Evolutionary conservation across 2,329 filamentous ascomycete species (phyloP).

Genomic region (Stemphylium beticola): DNA sequence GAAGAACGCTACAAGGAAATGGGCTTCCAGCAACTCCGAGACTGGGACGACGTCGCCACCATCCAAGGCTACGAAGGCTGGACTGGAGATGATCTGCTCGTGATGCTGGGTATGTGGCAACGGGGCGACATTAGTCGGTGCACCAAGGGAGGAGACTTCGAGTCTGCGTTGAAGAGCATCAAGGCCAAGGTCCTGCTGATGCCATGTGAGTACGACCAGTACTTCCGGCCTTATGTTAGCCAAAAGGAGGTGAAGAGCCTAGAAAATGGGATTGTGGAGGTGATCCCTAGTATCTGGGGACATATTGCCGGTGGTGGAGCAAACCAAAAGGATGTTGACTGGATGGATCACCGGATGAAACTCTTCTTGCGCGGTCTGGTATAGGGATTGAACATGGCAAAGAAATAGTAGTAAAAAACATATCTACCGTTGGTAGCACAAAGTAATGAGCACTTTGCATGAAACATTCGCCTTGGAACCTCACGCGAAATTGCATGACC

Average conservation of each 20-base stretch:
- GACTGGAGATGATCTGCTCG: constrained; percentile 49
- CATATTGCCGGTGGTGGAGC: constrained; percentile 51
- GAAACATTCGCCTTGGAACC: neutral
- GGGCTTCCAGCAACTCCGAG: constrained; percentile 33
- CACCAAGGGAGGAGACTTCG: constrained; percentile 31
- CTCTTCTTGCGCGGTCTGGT: constrained; percentile 9
- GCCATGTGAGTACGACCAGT: constrained; percentile 50
- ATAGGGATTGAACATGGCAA: neutral
- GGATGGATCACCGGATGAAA: constrained; percentile 28
- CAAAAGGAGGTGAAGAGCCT: constrained; percentile 47
- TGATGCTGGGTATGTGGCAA: constrained; percentile 52
- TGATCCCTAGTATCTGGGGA: constrained; percentile 51
- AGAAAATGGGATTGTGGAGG: constrained; percentile 36
- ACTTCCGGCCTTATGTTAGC: constrained; percentile 51
- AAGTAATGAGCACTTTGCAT: neutral
- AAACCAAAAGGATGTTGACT: constrained; percentile 39
- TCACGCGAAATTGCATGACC: too few species aligned
- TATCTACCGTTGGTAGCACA: neutral
- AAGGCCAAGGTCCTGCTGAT: constrained; percentile 49
- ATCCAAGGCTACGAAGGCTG: constrained; percentile 29
- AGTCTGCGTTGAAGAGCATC: constrained; percentile 45
- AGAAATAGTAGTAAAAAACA: neutral
- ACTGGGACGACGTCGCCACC: constrained; percentile 38
- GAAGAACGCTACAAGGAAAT: constrained; percentile 44
- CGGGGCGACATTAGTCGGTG: constrained; percentile 48